Evolutionary conservation across 306 rosid genomes (phyloP).

Genomic region (Acacia confusa): DNA sequence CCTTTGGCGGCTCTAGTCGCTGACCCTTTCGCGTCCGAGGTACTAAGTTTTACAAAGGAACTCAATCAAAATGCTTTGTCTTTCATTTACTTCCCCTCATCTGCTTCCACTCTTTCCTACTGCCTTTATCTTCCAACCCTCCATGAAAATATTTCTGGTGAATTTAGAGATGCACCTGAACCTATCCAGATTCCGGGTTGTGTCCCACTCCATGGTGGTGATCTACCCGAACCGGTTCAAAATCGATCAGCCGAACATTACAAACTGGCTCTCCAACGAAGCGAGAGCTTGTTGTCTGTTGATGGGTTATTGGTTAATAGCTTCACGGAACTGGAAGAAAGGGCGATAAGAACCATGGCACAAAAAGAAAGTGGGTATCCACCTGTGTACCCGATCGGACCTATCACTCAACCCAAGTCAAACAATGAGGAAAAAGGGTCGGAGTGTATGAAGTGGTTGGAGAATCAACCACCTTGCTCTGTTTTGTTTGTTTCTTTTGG

Average conservation of each 20-base stretch:
- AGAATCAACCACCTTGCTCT: background rate
- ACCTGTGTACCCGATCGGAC: slow-evolving; percentile 42
- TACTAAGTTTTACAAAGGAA: slow-evolving; percentile 27
- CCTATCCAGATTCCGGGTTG: slow-evolving; percentile 37
- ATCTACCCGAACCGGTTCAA: slow-evolving; percentile 25
- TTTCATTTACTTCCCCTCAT: slow-evolving; percentile 22
- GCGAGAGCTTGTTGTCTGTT: background rate
- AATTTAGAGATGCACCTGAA: slow-evolving; percentile 13
- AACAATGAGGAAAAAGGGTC: background rate
- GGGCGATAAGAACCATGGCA: background rate
- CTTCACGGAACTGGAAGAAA: slow-evolving; percentile 30
- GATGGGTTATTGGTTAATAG: slow-evolving; percentile 36
- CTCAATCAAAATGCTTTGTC: slow-evolving; percentile 18
- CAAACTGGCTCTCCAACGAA: slow-evolving; percentile 15
- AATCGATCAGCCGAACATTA: slow-evolving; percentile 30
- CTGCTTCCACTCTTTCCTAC: slow-evolving; percentile 17
- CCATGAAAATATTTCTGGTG: slow-evolving; percentile 17
- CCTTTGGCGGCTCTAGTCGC: slow-evolving; percentile 18
- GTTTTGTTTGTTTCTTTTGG: slow-evolving; percentile 10
- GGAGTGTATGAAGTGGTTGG: background rate
- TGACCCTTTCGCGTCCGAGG: slow-evolving; percentile 23
- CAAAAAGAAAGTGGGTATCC: slow-evolving; percentile 2
- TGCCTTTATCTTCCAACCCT: slow-evolving; percentile 12
- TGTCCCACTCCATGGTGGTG: slow-evolving; percentile 30
- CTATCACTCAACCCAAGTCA: slow-evolving; percentile 9